phyloP scores from a whole-genome alignment of 768 basidiomycete species.

The Nevesoporus exiguus region DNA sequence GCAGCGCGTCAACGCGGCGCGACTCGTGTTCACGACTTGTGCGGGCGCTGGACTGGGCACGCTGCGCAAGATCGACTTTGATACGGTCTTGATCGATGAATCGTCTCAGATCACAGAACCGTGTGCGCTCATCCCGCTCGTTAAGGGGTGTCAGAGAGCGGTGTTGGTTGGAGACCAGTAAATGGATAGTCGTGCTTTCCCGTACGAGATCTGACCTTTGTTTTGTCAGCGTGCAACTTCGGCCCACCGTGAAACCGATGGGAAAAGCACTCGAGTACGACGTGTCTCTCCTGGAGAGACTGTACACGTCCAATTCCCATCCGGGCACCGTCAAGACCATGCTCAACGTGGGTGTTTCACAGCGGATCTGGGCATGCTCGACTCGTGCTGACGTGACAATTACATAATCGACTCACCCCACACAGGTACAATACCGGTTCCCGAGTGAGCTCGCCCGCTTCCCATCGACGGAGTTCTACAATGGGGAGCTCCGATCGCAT shows the following conservation, averaged over 20 bases:
- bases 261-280: conserved; percentile 55
- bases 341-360: conserved; percentile 44
- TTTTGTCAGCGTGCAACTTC: conserved; percentile 54
- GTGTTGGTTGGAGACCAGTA: conserved; percentile 72
- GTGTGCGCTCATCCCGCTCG: conserved; percentile 60
- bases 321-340: conserved; percentile 51
- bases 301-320: conserved; percentile 40
- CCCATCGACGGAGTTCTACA: conserved; percentile 63
- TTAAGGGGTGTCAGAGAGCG: conserved; percentile 56
- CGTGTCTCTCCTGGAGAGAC: conserved; percentile 57
- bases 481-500: conserved; percentile 48
- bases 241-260: conserved; percentile 61
- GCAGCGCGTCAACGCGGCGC: conserved; percentile 52
- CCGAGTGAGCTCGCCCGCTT: conserved; percentile 55
- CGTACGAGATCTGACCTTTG: not conserved
- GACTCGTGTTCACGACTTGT: conserved; percentile 63
- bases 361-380: too few species aligned
- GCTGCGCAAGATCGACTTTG: conserved; percentile 52
- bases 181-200: conserved; percentile 21
- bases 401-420: not conserved
- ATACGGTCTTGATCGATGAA: conserved; percentile 64
- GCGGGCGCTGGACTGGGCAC: conserved; percentile 61
- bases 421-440: conserved; percentile 61
- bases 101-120: conserved; percentile 71
- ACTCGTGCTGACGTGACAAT: not conserved